These are phyloP conservation scores for Lippia alba DNA, from an alignment of 305 asterid species.

Conservation along the genomic window DNA sequence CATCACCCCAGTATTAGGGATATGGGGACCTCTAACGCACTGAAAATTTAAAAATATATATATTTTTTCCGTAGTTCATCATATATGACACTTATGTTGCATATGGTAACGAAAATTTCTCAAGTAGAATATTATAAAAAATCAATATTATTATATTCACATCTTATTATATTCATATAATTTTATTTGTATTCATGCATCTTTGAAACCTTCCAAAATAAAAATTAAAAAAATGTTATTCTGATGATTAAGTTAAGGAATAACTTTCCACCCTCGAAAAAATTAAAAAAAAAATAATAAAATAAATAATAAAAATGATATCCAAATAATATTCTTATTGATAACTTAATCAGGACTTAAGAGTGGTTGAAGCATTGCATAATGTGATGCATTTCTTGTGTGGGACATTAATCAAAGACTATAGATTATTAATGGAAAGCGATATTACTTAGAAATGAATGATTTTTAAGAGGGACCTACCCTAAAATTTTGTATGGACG, in stretches of 20 bases:
- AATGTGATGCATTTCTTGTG: constrained; percentile 38
- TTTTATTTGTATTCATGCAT: too few species aligned
- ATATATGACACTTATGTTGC: too few species aligned
- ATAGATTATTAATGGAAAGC: constrained; percentile 20
- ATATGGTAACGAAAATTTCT: too few species aligned
- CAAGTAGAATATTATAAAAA: too few species aligned
- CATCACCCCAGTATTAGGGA: neutral
- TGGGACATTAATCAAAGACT: constrained; percentile 40
- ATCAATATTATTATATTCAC: neutral
- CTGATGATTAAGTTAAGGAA: constrained; percentile 22
- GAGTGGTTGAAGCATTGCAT: constrained; percentile 46
- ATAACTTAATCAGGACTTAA: constrained; percentile 21
- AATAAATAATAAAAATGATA: neutral
- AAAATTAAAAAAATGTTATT: constrained; percentile 4
- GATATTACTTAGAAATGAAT: neutral
- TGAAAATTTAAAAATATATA: too few species aligned
- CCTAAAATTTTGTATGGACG: too few species aligned
- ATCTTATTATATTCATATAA: neutral
- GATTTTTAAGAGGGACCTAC: too few species aligned
- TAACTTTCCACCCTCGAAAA: neutral
- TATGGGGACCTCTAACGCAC: constrained; percentile 26
- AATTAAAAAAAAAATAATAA: neutral
- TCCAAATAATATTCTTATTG: constrained; percentile 29
- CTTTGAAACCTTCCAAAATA: too few species aligned
- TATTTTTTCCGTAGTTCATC: too few species aligned